Evolutionary conservation across 176 grass and related monocot species (phyloP).

Genomic region (Alloteropsis semialata): DNA sequence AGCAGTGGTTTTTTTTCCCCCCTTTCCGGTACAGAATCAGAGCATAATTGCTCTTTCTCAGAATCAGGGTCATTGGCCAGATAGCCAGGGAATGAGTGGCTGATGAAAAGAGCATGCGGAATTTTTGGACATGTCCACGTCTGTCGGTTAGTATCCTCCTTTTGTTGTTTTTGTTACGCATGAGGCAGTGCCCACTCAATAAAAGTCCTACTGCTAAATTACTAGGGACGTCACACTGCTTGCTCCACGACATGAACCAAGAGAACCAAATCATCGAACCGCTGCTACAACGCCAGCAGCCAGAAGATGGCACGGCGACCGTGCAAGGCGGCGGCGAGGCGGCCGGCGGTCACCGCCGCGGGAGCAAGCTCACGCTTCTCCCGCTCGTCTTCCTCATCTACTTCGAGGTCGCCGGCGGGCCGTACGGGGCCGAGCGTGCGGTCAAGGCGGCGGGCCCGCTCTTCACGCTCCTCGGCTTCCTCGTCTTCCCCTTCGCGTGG

Average conservation of each 20-base stretch:
- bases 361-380: slow-evolving; percentile 35
- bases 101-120: background rate
- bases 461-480: slow-evolving; percentile 41
- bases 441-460: slow-evolving; percentile 45
- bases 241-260: background rate
- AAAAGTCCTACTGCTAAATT: no score
- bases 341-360: background rate
- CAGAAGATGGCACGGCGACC: background rate
- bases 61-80: no score
- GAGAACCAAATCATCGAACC: slow-evolving; percentile 24
- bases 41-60: no score
- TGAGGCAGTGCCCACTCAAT: no score
- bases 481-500: slow-evolving; percentile 47
- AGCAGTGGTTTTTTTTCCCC: no score
- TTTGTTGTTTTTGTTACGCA: background rate
- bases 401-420: slow-evolving; percentile 52
- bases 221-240: no score
- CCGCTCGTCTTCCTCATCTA: slow-evolving; percentile 59
- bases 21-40: no score
- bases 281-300: background rate
- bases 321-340: background rate
- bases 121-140: background rate
- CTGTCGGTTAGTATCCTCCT: background rate
- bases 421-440: slow-evolving; percentile 40
- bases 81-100: no score